Evolutionary conservation across 2,329 filamentous ascomycete species (phyloP), one percentile per base, ranked within the genome.

Genomic region (Penicillium sp.): DNA sequence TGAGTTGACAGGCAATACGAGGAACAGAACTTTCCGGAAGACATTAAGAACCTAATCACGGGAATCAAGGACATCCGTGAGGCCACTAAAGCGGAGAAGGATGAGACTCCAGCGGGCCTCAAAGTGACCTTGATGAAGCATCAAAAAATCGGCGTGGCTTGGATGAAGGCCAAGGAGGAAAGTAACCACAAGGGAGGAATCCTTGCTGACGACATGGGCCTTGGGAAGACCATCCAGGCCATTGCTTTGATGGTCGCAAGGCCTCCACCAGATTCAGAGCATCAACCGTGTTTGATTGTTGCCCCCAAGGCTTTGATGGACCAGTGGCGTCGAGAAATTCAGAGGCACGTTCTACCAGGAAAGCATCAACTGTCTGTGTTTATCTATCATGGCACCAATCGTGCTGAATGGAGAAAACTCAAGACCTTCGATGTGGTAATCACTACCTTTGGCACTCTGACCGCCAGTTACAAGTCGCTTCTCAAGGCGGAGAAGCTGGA

Each of bases 321-420:
- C 12, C 90, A 95, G 64, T 95, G 90, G 90, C 82, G 87, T 60
- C 78, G 83, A 41, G 90, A 95, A 66, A 88, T 95, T 40, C 66
- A 75, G 49, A 78, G 76, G 34, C 90, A 90, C 66, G 68, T 93
- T 33, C 82, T 82, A 51, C 55, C 68, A 0, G 69, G 70, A 0
- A 62, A 61, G 12, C 74, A 86, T 61, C 72, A 74, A 29, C 69
- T 94, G 11, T 81, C 74, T 0, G 82, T 88, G 1, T 82, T 80
- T 55, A 76, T 90, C 29, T 79, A 88, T 48, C 88, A 95, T 60
- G 80, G 81, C 2, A 71, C 72, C 24, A 85, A 79, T 53, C 80
- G 77, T 54, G 68, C 73, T n/a, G 69, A 60, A 4, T 90, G 82
- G 66, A 69, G 74, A 29, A 76, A 82, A 12, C 69, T 95, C 26